These are phyloP conservation scores for Saxophila tyrrhenica DNA, from an alignment of 495 filamentous ascomycete genomes.

Conservation along the genomic window DNA sequence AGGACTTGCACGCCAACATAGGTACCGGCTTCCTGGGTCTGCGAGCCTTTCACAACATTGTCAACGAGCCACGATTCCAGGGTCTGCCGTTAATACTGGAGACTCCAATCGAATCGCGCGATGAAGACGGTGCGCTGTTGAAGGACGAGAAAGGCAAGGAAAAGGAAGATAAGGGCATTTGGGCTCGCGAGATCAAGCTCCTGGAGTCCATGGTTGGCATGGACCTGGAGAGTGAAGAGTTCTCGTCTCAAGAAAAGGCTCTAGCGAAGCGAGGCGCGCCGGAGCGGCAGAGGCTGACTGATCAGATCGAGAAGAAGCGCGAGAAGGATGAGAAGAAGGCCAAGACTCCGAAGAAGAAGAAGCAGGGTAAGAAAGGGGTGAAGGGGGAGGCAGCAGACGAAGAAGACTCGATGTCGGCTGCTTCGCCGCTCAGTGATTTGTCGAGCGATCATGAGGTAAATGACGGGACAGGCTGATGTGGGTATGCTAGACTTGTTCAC, in stretches of 20 bases:
- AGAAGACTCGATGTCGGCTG: no score
- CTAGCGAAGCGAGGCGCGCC: constrained; percentile 55
- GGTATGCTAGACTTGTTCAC: no score
- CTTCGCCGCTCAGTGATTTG: no score
- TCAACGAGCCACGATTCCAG: constrained; percentile 70
- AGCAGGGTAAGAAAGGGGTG: not conserved
- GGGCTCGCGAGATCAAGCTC: constrained; percentile 39
- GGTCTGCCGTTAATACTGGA: constrained; percentile 85
- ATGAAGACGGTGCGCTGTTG: constrained; percentile 41
- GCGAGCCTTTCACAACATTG: constrained; percentile 76
- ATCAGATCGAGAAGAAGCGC: constrained; percentile 59
- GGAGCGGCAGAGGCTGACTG: constrained; percentile 63
- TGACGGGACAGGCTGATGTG: no score
- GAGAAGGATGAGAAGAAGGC: constrained; percentile 6
- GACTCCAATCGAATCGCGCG: constrained; percentile 71
- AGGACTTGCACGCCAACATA: constrained; percentile 89
- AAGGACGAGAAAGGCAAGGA: constrained; percentile 61
- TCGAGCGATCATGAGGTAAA: no score
- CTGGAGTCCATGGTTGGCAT: constrained; percentile 79
- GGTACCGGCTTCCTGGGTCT: constrained; percentile 86
- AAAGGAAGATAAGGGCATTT: constrained; percentile 50
- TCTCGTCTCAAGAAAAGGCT: constrained; percentile 48
- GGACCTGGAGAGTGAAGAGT: constrained; percentile 59
- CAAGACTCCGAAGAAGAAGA: not conserved
- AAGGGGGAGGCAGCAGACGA: not conserved